Evolutionary conservation across 2,329 filamentous ascomycete genomes (phyloP).

Genomic region (Sporothrix curviconia): DNA sequence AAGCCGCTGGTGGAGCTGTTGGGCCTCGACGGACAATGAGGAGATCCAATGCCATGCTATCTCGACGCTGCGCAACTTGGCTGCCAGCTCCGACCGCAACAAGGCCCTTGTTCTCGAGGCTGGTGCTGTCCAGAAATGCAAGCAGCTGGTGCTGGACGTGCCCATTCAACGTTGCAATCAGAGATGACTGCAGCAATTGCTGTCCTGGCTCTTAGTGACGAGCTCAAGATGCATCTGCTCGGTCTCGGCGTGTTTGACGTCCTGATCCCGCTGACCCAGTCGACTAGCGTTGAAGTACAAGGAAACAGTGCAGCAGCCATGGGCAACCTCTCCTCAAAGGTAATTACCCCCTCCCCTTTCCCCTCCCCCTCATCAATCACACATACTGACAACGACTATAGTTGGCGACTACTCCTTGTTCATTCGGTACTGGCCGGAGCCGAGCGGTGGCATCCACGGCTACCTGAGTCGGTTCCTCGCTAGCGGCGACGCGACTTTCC

Average conservation of each 20-base stretch:
- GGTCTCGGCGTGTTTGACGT: constrained; percentile 94
- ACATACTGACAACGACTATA: constrained; percentile 43
- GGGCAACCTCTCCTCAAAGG: constrained; percentile 94
- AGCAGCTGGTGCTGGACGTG: constrained; percentile 88
- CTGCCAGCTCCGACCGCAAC: constrained; percentile 94
- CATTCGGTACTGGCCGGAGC: constrained; percentile 86
- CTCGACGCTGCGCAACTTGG: constrained; percentile 89
- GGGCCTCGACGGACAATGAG: constrained; percentile 92
- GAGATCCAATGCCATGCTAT: constrained; percentile 99
- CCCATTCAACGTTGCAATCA: constrained; percentile 90
- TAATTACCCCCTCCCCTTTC: neutral
- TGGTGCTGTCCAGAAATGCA: constrained; percentile 96
- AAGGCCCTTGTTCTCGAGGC: constrained; percentile 96
- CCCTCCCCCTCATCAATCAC: no score
- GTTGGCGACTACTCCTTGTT: constrained; percentile 96
- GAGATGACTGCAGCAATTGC: constrained; percentile 99
- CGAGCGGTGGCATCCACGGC: constrained; percentile 89
- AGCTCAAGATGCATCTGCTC: constrained; percentile 84
- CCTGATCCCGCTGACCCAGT: constrained; percentile 88
- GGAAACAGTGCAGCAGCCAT: constrained; percentile 95
- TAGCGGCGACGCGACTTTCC: constrained; percentile 93
- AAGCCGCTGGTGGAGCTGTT: constrained; percentile 89
- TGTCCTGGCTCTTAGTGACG: constrained; percentile 88
- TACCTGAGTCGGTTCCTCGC: constrained; percentile 90
- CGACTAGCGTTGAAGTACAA: constrained; percentile 93